Percentiles rank a stretch among this genome's conserved stretches.
Evolutionary conservation across 2,329 filamentous ascomycete species (phyloP).

Genomic region (Ophiosphaerella narmari): DNA sequence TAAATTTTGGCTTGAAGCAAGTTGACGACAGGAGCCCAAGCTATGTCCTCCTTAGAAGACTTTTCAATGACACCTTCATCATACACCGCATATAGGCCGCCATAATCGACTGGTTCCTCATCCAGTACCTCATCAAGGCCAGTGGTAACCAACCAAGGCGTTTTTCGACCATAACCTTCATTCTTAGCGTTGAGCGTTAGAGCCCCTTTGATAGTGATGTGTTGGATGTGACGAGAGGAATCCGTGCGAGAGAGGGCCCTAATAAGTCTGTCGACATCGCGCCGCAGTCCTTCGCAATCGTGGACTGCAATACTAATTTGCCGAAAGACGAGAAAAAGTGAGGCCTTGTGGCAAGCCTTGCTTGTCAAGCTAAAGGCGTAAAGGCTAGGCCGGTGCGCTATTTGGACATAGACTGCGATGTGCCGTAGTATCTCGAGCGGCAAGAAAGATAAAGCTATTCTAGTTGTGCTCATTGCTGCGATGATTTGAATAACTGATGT

Average conservation of each 20-base stretch:
- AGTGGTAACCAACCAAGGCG: background rate
- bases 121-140: constrained; percentile 22
- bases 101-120: constrained; percentile 17
- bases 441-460: background rate
- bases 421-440: constrained; percentile 23
- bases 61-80: constrained; percentile 21
- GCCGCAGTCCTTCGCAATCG: constrained; percentile 10
- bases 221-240: constrained; percentile 18
- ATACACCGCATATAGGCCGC: constrained; percentile 14
- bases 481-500: no score
- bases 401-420: constrained; percentile 19
- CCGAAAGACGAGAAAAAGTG: constrained; percentile 16
- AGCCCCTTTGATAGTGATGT: constrained; percentile 22
- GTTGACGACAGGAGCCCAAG: constrained; percentile 23
- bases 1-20: constrained; percentile 14
- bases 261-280: constrained; percentile 12
- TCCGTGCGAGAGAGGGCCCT: constrained; percentile 16
- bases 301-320: constrained; percentile 14
- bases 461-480: no score
- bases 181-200: constrained; percentile 9
- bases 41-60: constrained; percentile 19
- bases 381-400: constrained; percentile 21
- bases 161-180: background rate
- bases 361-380: constrained; percentile 19
- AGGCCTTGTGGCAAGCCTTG: constrained; percentile 21